Evolutionary conservation across 192 early-diverging fungal species (phyloP).

Genomic region (Entomortierella beljakovae): DNA sequence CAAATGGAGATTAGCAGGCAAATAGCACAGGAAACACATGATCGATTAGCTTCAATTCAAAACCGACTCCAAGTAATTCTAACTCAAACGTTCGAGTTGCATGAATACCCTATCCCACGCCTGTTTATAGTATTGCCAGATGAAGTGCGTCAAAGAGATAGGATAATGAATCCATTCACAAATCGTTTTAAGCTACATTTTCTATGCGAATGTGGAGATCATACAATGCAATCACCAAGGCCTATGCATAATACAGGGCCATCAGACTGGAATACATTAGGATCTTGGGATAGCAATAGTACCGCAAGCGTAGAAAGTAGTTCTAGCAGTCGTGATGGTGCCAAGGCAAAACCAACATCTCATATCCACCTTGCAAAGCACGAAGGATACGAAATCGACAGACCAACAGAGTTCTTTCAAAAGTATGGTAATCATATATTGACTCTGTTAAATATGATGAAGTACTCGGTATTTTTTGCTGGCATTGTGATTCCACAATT

Average conservation of each 20-base stretch:
- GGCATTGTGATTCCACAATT: conserved; percentile 28
- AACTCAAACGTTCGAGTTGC: conserved; percentile 34
- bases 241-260: not conserved
- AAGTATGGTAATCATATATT: conserved; percentile 29
- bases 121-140: conserved; percentile 34
- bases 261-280: not conserved
- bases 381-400: conserved; percentile 36
- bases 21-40: conserved; percentile 24
- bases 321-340: not conserved
- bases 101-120: conserved; percentile 33
- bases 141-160: conserved; percentile 9
- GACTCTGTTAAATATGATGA: conserved; percentile 33
- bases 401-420: conserved; percentile 32
- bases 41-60: conserved; percentile 24
- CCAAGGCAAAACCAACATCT: not conserved
- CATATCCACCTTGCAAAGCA: conserved; percentile 37
- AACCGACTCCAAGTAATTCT: conserved; percentile 15
- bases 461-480: conserved; percentile 21
- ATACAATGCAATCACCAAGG: conserved; percentile 1
- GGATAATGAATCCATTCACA: conserved; percentile 13
- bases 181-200: conserved; percentile 19
- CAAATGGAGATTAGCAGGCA: conserved; percentile 12
- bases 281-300: not conserved
- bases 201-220: conserved; percentile 36
- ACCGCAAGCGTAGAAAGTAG: not conserved